Percentiles rank a stretch among this genome's conserved stretches.
Evolutionary conservation across 805 yeast species (phyloP).

Genomic region (Saturnispora gosingensis): DNA sequence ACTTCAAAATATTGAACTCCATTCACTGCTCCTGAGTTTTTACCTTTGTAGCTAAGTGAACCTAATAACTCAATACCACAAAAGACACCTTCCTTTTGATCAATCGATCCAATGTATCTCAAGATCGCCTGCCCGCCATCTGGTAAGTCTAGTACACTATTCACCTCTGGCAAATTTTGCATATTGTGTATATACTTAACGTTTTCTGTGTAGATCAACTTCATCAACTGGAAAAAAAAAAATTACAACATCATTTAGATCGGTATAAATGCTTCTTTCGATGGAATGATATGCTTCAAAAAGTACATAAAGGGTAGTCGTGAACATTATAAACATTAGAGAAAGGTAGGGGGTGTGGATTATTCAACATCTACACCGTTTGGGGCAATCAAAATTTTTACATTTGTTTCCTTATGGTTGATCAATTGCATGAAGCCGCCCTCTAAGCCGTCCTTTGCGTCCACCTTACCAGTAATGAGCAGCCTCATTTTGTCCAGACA

Average conservation of each 20-base stretch:
- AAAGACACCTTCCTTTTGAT: conserved; percentile 63
- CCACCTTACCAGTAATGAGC: conserved; percentile 46
- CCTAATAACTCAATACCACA: conserved; percentile 86
- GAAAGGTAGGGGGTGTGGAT: background rate
- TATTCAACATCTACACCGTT: conserved; percentile 20
- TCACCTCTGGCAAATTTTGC: background rate
- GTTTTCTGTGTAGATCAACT: background rate
- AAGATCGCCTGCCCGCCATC: conserved; percentile 39
- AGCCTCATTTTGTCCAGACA: conserved; percentile 33
- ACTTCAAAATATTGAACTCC: conserved; percentile 67
- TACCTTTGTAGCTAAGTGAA: conserved; percentile 55
- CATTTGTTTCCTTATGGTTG: conserved; percentile 44
- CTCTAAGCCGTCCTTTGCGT: conserved; percentile 41
- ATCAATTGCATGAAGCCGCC: conserved; percentile 45
- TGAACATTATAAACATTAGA: background rate
- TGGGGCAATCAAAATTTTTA: conserved; percentile 46
- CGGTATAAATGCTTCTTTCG: background rate
- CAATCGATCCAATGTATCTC: conserved; percentile 63
- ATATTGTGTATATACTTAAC: background rate
- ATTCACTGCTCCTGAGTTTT: conserved; percentile 75
- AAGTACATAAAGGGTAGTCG: background rate
- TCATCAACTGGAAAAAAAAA: background rate
- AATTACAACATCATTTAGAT: background rate
- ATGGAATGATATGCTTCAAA: background rate
- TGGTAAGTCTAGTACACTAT: background rate